Evolutionary conservation across 257 asterid genomes (phyloP), one percentile per base, ranked within the genome.

Genomic region (Dorcoceras hygrometricum): DNA sequence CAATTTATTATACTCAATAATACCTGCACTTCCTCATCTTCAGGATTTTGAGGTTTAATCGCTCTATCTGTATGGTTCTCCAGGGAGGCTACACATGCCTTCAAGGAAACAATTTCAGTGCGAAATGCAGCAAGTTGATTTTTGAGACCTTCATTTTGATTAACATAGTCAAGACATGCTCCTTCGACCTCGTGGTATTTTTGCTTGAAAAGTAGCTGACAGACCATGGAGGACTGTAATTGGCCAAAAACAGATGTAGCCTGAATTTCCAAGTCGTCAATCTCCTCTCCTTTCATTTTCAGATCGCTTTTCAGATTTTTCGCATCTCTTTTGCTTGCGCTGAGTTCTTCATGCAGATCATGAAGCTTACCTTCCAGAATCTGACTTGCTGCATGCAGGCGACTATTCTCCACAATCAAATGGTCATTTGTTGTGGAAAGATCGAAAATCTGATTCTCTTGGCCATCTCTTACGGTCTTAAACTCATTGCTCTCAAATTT

Each of bases 111-210:
- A 63, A 89, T 89, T 75, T 87, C 98, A 55, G 87, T 89, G 67
- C 78, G 79, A 77, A 54, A 83, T 60, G 87, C 88, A 28, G 84
- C 84, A 70, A 94, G 63, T 70, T 82, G 87, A 57, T 36, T 77
- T 73, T 79, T 76, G 58, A 82, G 86, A 39, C 59, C 83, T 71
- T 83, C 83, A 69, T 82, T 90, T 80, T 82, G 79, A 72, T 75
- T 79, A n/a, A 70, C 54, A 65, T 79, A 75, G 73, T 73, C 78
- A 59, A 74, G 70, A 65, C 77, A 80, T 59, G 75, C 81, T 75
- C 84, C 80, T 29, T 65, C 51, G 62, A 94, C 89, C 79, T 90
- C 96, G 57, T 66, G 77, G 75, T 82, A 75, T 87, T 83, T 94
- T 80, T 84, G 91, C 84, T 88, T 92, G 7, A 82, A 84, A 18